These are phyloP conservation scores for Carex parvula DNA, from an alignment of 176 grass and related monocot species.

Conservation along the genomic window DNA sequence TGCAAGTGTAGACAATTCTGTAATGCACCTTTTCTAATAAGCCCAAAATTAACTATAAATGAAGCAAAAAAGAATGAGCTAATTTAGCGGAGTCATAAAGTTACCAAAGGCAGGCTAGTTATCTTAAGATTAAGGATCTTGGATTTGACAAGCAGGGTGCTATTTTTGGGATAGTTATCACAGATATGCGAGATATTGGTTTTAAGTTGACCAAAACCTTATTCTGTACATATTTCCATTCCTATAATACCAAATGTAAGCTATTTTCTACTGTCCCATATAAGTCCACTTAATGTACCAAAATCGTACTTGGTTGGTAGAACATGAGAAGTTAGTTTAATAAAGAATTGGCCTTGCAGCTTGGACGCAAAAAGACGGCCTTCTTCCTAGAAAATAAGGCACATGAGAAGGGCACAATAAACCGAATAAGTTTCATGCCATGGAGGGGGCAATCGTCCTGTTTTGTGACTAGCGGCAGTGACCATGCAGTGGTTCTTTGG, in stretches of 20 bases:
- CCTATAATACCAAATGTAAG: not conserved
- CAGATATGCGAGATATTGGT: not conserved
- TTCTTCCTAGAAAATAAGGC: conserved; percentile 67
- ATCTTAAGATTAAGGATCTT: not conserved
- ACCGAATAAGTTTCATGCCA: conserved; percentile 90
- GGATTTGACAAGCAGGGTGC: not conserved
- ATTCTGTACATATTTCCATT: not conserved
- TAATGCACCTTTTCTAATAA: not conserved
- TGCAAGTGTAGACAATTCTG: not conserved
- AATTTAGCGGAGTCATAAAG: not conserved
- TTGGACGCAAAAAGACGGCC: conserved; percentile 55
- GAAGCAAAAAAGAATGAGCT: not conserved
- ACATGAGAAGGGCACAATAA: conserved; percentile 83
- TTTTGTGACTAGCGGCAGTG: conserved; percentile 73
- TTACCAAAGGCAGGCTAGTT: not conserved
- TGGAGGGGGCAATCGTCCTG: conserved; percentile 49
- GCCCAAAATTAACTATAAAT: not conserved
- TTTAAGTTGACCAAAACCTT: not conserved
- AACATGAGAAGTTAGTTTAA: not conserved
- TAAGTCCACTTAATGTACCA: not conserved
- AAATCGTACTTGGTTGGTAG: not conserved
- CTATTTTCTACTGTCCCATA: not conserved
- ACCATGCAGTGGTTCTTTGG: conserved; percentile 86
- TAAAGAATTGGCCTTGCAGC: conserved; percentile 2
- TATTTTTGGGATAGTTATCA: not conserved